Evolutionary conservation across 148 eudicot species (phyloP).

Genomic region (Rhododendron henanense): DNA sequence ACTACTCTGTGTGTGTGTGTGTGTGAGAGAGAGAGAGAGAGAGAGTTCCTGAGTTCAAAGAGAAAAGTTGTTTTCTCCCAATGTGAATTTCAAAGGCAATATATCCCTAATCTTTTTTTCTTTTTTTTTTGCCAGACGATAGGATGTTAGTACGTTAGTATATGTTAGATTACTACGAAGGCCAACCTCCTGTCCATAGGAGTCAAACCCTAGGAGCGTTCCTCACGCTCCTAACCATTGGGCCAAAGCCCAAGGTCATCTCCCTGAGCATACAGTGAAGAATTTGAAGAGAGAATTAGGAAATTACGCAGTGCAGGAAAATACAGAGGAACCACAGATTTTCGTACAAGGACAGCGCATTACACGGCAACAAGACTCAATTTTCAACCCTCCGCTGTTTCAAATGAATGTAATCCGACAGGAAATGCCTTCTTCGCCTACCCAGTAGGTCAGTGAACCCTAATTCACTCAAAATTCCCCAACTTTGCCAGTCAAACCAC

Average conservation of each 20-base stretch:
- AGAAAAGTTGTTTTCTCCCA: neutral
- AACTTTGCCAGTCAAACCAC: constrained; percentile 4
- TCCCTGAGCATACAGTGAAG: neutral
- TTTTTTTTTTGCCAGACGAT: no score
- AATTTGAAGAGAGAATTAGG: neutral
- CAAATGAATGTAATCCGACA: neutral
- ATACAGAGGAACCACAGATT: neutral
- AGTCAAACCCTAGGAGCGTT: no score
- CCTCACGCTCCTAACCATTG: no score
- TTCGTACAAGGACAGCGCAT: neutral
- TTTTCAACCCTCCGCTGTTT: neutral
- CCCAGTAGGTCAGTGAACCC: constrained; percentile 18
- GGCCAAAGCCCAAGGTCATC: no score
- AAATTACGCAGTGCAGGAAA: neutral
- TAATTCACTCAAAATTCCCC: constrained; percentile 11
- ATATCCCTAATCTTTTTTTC: neutral
- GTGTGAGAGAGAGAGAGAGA: no score
- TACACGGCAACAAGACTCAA: neutral
- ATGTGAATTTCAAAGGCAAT: neutral
- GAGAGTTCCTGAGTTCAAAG: neutral
- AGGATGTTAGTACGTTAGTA: no score
- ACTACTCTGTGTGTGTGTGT: neutral
- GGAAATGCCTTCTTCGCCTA: neutral
- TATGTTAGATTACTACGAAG: no score
- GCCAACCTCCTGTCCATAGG: no score